These are phyloP conservation scores for Yamadazyma sp. DNA, from an alignment of 805 yeast species.

Conservation along the genomic window DNA sequence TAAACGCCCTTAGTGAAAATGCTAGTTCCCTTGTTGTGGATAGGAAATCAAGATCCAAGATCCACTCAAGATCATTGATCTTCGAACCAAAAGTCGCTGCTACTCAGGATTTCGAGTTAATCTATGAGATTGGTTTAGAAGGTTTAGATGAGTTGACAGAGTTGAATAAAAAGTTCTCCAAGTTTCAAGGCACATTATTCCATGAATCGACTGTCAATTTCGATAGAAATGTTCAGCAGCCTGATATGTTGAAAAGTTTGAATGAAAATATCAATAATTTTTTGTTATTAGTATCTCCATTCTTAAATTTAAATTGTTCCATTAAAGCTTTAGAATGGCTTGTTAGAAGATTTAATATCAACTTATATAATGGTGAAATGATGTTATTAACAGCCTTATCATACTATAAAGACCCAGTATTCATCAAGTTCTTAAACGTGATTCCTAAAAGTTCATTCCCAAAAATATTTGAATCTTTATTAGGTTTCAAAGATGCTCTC, in stretches of 20 bases:
- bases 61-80: slow-evolving; percentile 85
- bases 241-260: slow-evolving; percentile 72
- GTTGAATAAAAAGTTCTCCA: slow-evolving; percentile 71
- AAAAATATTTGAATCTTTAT: slow-evolving; percentile 70
- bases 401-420: slow-evolving; percentile 71
- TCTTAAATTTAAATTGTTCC: slow-evolving; percentile 72
- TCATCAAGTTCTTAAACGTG: slow-evolving; percentile 72
- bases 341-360: slow-evolving; percentile 83
- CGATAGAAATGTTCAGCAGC: slow-evolving; percentile 79
- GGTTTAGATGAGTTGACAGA: slow-evolving; percentile 71
- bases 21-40: slow-evolving; percentile 76
- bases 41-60: slow-evolving; percentile 78
- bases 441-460: slow-evolving; percentile 63
- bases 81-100: slow-evolving; percentile 86
- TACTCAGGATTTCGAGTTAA: slow-evolving; percentile 87
- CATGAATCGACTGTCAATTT: slow-evolving; percentile 75
- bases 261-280: slow-evolving; percentile 74
- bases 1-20: slow-evolving; percentile 62
- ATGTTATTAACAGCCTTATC: slow-evolving; percentile 73
- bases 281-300: slow-evolving; percentile 69
- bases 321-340: slow-evolving; percentile 91
- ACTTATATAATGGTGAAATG: slow-evolving; percentile 73
- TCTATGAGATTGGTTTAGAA: slow-evolving; percentile 67
- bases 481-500: slow-evolving; percentile 60
- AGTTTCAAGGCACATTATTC: slow-evolving; percentile 71